Evolutionary conservation across 768 basidiomycete species (phyloP).

Genomic region (Lyophyllum atratum): DNA sequence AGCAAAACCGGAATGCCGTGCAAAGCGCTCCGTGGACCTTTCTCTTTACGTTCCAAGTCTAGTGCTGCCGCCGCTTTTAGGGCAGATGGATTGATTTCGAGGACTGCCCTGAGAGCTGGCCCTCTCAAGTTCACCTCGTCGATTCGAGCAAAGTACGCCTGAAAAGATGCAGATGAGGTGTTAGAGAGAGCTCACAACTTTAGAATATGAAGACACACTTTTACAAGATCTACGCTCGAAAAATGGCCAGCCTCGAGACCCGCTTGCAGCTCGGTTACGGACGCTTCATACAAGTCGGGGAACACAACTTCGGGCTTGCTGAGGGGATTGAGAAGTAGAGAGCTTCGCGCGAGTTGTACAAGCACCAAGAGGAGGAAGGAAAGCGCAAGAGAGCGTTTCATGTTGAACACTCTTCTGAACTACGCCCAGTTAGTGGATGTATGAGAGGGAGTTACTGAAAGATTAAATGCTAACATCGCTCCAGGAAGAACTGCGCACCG

Average conservation of each 20-base stretch:
- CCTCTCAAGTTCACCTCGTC: conserved; percentile 70
- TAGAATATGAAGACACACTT: conserved; percentile 34
- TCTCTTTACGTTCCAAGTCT: conserved; percentile 43
- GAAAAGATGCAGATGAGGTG: neutral
- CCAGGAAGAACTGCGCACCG: neutral
- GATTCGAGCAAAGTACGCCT: conserved; percentile 70
- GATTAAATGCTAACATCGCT: neutral
- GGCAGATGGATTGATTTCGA: conserved; percentile 59
- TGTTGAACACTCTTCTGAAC: neutral
- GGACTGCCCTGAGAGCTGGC: conserved; percentile 55
- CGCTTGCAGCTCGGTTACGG: conserved; percentile 53
- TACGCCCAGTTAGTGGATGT: neutral
- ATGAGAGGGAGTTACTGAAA: neutral
- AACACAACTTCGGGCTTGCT: conserved; percentile 14
- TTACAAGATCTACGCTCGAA: conserved; percentile 62
- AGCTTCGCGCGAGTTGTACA: neutral
- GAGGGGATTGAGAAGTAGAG: neutral
- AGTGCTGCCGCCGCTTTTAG: conserved; percentile 51
- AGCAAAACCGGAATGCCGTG: conserved; percentile 58
- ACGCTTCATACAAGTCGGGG: conserved; percentile 65
- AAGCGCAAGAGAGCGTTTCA: neutral
- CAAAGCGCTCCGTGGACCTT: conserved; percentile 45
- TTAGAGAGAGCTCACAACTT: neutral
- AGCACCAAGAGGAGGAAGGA: neutral
- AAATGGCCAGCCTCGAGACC: conserved; percentile 53